Percentiles rank a stretch among this genome's conserved stretches.
phyloP scores from a whole-genome alignment of 2,329 filamentous ascomycete genomes.

The Fusarium equiseti region DNA sequence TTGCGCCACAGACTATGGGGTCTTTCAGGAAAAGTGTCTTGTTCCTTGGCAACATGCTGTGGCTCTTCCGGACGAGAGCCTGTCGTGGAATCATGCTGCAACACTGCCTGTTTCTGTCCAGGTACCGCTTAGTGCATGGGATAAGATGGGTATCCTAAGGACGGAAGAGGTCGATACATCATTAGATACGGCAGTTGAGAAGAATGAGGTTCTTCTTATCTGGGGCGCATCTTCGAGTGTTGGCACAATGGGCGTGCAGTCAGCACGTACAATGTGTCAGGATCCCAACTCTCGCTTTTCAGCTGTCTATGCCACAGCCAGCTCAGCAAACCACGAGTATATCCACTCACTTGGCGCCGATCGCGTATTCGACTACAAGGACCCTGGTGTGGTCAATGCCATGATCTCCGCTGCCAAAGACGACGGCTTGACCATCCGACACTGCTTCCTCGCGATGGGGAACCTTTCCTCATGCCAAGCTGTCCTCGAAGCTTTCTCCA shows the following conservation, averaged over 20 bases:
- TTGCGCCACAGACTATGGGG: constrained; percentile 60
- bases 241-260: constrained; percentile 59
- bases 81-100: constrained; percentile 57
- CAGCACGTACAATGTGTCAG: constrained; percentile 52
- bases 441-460: constrained; percentile 58
- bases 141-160: constrained; percentile 52
- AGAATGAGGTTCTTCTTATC: constrained; percentile 54
- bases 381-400: constrained; percentile 43
- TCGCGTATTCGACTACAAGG: constrained; percentile 58
- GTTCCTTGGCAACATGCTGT: constrained; percentile 57
- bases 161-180: constrained; percentile 25
- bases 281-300: constrained; percentile 50
- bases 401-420: constrained; percentile 54
- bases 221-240: constrained; percentile 62
- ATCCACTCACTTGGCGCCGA: constrained; percentile 53
- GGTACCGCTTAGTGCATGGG: constrained; percentile 56
- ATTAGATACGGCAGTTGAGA: constrained; percentile 6
- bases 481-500: constrained; percentile 53
- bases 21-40: constrained; percentile 59
- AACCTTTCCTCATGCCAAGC: constrained; percentile 52
- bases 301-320: constrained; percentile 58
- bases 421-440: constrained; percentile 54
- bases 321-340: constrained; percentile 51
- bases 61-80: constrained; percentile 48
- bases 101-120: constrained; percentile 55